A percentile compares a stretch with the other conserved stretches of the same genome.
These are phyloP conservation scores for Solanum chmielewskii DNA, from an alignment of 257 asterid species.

Conservation along the genomic window DNA sequence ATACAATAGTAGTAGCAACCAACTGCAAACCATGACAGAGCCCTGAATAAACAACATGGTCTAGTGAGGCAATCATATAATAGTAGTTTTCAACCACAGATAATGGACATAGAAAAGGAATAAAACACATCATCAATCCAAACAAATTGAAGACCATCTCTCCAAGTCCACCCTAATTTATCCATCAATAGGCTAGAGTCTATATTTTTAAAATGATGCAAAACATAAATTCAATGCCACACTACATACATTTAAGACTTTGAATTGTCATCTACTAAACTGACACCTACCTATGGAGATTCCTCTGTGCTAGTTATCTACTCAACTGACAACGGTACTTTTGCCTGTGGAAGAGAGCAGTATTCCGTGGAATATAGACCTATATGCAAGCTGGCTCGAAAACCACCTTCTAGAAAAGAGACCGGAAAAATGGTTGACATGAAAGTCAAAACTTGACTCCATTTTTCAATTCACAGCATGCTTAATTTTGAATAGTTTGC, in stretches of 20 bases:
- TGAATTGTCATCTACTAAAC: neutral
- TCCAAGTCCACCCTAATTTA: neutral
- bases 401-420: neutral
- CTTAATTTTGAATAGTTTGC: neutral
- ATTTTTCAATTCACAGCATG: neutral
- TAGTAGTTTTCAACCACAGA: neutral
- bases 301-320: neutral
- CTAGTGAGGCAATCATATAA: constrained; percentile 1
- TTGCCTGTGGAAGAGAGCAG: neutral
- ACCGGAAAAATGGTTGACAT: neutral
- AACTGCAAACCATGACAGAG: constrained; percentile 96
- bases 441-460: neutral
- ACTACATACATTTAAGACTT: neutral
- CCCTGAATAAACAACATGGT: constrained; percentile 44
- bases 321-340: neutral
- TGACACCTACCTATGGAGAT: neutral
- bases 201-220: neutral
- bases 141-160: neutral
- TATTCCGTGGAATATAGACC: neutral
- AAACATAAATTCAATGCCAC: neutral
- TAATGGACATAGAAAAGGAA: neutral
- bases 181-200: neutral
- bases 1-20: constrained; percentile 96
- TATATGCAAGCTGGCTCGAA: neutral
- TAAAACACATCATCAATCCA: neutral